Conservation (phyloP, 2,329 filamentous ascomycete species). For the Grosmannia huntii region DNA sequence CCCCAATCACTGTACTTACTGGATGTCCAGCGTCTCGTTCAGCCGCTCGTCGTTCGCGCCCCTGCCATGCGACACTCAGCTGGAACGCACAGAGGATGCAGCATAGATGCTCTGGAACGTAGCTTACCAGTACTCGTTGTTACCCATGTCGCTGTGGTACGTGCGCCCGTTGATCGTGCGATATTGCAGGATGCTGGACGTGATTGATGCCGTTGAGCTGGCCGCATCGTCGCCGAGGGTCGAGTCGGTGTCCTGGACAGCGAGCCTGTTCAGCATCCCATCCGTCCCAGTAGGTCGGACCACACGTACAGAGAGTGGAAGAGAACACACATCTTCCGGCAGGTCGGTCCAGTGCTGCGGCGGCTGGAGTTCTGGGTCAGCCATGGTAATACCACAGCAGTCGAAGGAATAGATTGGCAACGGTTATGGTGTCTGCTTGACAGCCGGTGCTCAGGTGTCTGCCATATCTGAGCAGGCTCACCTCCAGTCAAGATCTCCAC, state of each 20-base stretch:
- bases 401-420: too few species aligned
- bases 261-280: not conserved
- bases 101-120: not conserved
- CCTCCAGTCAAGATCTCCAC: too few species aligned
- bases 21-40: conserved; percentile 20
- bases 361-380: conserved; percentile 14
- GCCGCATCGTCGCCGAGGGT: conserved; percentile 1
- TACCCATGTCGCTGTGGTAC: conserved; percentile 16
- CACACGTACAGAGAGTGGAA: too few species aligned
- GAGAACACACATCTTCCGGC: not conserved
- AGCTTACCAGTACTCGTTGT: conserved; percentile 16
- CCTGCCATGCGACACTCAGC: conserved; percentile 1
- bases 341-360: conserved; percentile 1
- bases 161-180: conserved; percentile 17
- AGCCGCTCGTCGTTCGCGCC: conserved; percentile 19
- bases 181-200: conserved; percentile 17
- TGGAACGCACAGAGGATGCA: too few species aligned
- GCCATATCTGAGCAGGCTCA: too few species aligned
- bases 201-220: conserved; percentile 17
- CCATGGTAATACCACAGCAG: too few species aligned
- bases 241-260: conserved; percentile 7
- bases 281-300: too few species aligned
- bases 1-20: conserved; percentile 5
- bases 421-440: too few species aligned
- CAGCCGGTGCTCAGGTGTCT: too few species aligned